Percentiles rank a stretch among this genome's conserved stretches.
Conservation (phyloP, 305 asterid species). For the Caryopteris hybrid region DNA sequence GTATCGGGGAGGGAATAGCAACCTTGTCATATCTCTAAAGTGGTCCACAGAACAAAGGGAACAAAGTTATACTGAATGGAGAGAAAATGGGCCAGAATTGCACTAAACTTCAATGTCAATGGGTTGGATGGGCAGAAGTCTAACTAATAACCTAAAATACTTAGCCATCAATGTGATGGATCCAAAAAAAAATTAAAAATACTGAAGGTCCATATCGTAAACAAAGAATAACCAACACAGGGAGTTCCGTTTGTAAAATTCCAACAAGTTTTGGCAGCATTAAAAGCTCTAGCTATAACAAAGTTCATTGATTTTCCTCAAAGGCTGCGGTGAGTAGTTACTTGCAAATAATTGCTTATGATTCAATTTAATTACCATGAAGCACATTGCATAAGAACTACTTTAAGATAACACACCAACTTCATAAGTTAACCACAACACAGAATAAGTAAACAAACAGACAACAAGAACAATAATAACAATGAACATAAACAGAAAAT, state of each 20-base stretch:
- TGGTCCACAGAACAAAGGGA: neutral
- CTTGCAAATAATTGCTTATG: neutral
- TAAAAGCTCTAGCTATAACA: neutral
- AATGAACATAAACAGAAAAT: constrained; percentile 2
- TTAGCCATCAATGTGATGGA: neutral
- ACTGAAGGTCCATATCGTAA: neutral
- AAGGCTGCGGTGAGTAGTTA: neutral
- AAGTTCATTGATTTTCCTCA: neutral
- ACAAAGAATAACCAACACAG: neutral
- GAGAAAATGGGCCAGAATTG: neutral
- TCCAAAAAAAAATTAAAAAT: neutral
- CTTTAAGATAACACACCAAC: neutral
- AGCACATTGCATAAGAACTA: neutral
- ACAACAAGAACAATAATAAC: neutral
- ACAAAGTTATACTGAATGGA: neutral
- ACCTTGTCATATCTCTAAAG: neutral
- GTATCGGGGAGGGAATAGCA: neutral
- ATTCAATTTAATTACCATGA: neutral
- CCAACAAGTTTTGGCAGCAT: neutral
- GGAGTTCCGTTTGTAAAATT: neutral
- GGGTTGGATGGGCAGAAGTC: neutral
- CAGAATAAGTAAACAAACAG: neutral
- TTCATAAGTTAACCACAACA: neutral
- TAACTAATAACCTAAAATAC: neutral
- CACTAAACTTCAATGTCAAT: neutral